Evolutionary conservation across 176 grass and related monocot species (phyloP).

Genomic region (Ensete glaucum): DNA sequence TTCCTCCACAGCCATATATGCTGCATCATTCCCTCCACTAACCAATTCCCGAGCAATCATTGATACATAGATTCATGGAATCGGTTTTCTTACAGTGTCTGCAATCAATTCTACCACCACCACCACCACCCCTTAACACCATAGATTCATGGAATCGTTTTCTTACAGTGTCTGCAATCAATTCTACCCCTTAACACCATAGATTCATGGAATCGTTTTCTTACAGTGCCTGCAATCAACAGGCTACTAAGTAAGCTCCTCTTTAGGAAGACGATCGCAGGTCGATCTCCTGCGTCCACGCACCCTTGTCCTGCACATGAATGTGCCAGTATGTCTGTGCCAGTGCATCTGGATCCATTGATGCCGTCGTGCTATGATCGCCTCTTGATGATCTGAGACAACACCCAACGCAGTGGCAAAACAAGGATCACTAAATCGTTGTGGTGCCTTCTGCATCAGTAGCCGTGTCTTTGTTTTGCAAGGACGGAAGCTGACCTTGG

Average conservation of each 20-base stretch:
- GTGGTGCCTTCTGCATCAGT: too few relatives aligned
- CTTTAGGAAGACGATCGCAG: slow-evolving; percentile 35
- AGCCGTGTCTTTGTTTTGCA: not conserved
- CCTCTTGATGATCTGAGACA: slow-evolving; percentile 29
- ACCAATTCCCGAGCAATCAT: not conserved
- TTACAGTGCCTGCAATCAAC: too few relatives aligned
- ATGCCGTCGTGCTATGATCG: slow-evolving; percentile 5
- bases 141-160: not conserved
- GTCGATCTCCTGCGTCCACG: slow-evolving; percentile 94
- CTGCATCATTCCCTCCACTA: not conserved
- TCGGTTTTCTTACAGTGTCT: not conserved
- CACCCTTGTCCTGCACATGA: slow-evolving; percentile 63
- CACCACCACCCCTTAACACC: not conserved
- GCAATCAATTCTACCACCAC: too few relatives aligned
- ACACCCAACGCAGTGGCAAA: not conserved
- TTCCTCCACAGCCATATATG: not conserved
- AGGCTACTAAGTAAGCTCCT: too few relatives aligned
- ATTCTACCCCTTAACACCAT: not conserved
- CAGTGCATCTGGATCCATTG: slow-evolving; percentile 68
- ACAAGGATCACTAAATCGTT: too few relatives aligned
- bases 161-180: too few relatives aligned
- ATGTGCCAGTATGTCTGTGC: slow-evolving; percentile 90
- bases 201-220: not conserved
- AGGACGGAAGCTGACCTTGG: slow-evolving; percentile 39
- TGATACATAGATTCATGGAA: not conserved